phyloP scores from a whole-genome alignment of 2,329 filamentous ascomycete genomes.

The Calonectria fujianensis region DNA sequence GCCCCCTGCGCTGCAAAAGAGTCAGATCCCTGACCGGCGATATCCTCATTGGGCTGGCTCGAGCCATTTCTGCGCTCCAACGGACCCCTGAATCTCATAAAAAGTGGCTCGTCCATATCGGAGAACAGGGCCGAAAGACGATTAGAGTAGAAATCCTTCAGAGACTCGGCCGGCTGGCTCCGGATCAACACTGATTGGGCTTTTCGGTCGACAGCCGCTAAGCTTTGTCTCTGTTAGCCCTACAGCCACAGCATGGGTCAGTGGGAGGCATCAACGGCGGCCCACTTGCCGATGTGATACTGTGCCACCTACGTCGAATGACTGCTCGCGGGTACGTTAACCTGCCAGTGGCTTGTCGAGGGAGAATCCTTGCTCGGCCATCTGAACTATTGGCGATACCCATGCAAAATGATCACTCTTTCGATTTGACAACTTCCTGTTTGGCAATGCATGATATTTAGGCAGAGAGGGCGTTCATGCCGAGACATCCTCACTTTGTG shows the following conservation, averaged over 20 bases:
- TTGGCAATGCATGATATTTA: not conserved
- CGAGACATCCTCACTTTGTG: not conserved
- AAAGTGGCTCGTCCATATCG: not conserved
- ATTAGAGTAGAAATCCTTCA: not conserved
- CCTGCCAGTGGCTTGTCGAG: not conserved
- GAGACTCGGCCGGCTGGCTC: not conserved
- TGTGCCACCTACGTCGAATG: not conserved
- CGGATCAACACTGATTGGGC: not conserved
- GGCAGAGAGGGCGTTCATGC: not conserved
- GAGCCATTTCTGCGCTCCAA: not conserved
- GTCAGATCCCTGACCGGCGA: not conserved
- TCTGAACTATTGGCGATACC: not conserved
- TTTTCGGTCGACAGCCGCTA: slow-evolving; percentile 2
- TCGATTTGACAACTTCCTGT: not conserved
- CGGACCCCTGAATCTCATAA: not conserved
- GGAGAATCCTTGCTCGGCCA: not conserved
- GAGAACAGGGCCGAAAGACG: not conserved
- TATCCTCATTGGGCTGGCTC: not conserved
- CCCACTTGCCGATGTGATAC: not conserved
- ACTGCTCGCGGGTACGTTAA: not conserved
- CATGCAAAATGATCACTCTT: not conserved
- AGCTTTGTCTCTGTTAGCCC: not conserved
- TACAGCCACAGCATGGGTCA: not conserved
- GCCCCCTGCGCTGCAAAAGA: not conserved
- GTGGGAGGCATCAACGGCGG: not conserved